Percentiles rank a stretch among this genome's conserved stretches.
Conservation (phyloP, 257 asterid genomes). For the Fraxinus pennsylvanica region DNA sequence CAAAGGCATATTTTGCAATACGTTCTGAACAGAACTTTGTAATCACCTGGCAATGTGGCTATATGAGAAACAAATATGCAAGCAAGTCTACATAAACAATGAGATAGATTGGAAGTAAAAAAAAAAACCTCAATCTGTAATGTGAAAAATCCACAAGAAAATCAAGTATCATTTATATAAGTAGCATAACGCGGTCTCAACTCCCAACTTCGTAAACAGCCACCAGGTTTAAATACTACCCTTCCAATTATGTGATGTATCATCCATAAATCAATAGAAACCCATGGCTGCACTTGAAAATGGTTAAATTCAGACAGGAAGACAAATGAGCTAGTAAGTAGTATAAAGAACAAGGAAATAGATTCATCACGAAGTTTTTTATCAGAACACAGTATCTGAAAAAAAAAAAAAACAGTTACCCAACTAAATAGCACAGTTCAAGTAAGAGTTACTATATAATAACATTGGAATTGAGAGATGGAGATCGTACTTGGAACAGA, state of each 20-base stretch:
- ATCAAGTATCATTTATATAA: not conserved
- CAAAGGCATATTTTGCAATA: constrained; percentile 93
- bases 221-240: not conserved
- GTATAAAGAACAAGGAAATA: not conserved
- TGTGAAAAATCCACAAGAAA: not conserved
- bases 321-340: not conserved
- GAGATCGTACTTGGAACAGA: not conserved
- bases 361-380: not conserved
- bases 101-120: not conserved
- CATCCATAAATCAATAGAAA: not conserved
- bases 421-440: not conserved
- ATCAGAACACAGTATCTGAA: not conserved
- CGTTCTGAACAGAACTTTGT: constrained; percentile 98
- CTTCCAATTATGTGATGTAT: not conserved
- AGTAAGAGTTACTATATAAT: not conserved
- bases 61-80: constrained; percentile 34
- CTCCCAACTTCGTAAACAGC: not conserved
- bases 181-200: not conserved
- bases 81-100: constrained; percentile 1
- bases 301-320: not conserved
- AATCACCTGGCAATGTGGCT: constrained; percentile 64
- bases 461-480: not conserved
- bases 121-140: not conserved
- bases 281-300: not conserved
- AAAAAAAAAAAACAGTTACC: not conserved